Evolutionary conservation across 192 early-diverging fungal genomes (phyloP).

Genomic region (Backusella circina): DNA sequence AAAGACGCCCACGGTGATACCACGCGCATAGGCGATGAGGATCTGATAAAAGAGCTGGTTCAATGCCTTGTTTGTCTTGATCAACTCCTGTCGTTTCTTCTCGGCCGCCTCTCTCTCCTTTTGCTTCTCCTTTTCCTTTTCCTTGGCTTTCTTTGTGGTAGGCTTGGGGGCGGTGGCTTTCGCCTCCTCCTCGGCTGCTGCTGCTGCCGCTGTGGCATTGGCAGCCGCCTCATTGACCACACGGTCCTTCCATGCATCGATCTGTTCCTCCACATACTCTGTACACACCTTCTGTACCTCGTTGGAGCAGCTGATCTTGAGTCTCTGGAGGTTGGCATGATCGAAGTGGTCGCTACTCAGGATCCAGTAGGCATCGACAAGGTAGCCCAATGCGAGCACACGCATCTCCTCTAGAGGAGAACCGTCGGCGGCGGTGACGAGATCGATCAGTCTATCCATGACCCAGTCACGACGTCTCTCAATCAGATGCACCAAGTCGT

Average conservation of each 20-base stretch:
- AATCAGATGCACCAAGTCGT: neutral
- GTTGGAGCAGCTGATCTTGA: conserved; percentile 23
- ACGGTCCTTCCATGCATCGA: neutral
- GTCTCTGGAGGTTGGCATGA: neutral
- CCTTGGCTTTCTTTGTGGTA: neutral
- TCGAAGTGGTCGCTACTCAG: conserved; percentile 50
- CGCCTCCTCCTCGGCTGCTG: neutral
- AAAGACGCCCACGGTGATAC: conserved; percentile 41
- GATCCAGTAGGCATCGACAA: conserved; percentile 48
- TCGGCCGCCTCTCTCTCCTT: neutral
- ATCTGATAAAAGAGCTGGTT: conserved; percentile 35
- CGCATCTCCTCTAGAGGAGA: neutral
- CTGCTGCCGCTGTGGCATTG: neutral
- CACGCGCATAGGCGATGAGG: conserved; percentile 38
- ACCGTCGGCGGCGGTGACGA: neutral
- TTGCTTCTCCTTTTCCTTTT: neutral
- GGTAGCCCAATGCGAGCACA: conserved; percentile 27
- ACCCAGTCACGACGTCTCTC: conserved; percentile 13
- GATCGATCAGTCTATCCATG: conserved; percentile 6
- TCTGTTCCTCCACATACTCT: conserved; percentile 25
- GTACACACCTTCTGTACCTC: conserved; percentile 31
- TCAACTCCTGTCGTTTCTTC: conserved; percentile 23
- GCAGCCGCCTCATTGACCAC: neutral
- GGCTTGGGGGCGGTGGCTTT: neutral
- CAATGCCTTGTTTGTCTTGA: neutral